Conservation (phyloP, 2,329 filamentous ascomycete species). For the Lojkania enalia region DNA sequence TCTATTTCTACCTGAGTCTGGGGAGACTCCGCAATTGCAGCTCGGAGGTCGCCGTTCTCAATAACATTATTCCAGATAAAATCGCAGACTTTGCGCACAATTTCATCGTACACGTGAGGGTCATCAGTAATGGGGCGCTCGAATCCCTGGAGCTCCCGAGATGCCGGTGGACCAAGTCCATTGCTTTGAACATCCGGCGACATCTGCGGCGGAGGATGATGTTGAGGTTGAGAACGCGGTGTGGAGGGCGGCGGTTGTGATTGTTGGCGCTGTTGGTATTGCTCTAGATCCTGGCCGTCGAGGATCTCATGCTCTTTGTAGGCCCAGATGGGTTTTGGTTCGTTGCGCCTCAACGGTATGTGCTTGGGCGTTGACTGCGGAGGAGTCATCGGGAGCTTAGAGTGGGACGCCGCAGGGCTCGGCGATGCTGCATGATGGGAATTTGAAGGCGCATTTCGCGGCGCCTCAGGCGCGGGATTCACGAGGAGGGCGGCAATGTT, state of each 20-base stretch:
- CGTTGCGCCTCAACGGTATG: constrained; percentile 35
- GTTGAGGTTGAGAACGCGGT: constrained; percentile 18
- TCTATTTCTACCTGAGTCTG: constrained; percentile 87
- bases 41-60: constrained; percentile 61
- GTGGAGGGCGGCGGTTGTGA: constrained; percentile 4
- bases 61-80: constrained; percentile 77
- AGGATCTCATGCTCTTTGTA: constrained; percentile 25
- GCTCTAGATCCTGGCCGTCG: constrained; percentile 26
- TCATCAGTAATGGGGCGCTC: constrained; percentile 68
- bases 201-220: constrained; percentile 15
- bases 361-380: constrained; percentile 26
- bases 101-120: constrained; percentile 69
- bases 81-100: constrained; percentile 76
- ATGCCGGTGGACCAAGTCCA: not conserved
- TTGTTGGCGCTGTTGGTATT: constrained; percentile 22
- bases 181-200: not conserved
- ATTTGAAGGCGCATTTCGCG: constrained; percentile 37
- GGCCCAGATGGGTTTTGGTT: constrained; percentile 44
- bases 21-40: constrained; percentile 56
- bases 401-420: constrained; percentile 32
- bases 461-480: constrained; percentile 37
- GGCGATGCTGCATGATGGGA: constrained; percentile 30
- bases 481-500: constrained; percentile 43
- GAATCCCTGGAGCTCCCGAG: constrained; percentile 40
- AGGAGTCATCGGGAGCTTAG: constrained; percentile 35